These are phyloP conservation scores for Teunomyces pallodes DNA, from an alignment of 805 yeast species.

Conservation along the genomic window DNA sequence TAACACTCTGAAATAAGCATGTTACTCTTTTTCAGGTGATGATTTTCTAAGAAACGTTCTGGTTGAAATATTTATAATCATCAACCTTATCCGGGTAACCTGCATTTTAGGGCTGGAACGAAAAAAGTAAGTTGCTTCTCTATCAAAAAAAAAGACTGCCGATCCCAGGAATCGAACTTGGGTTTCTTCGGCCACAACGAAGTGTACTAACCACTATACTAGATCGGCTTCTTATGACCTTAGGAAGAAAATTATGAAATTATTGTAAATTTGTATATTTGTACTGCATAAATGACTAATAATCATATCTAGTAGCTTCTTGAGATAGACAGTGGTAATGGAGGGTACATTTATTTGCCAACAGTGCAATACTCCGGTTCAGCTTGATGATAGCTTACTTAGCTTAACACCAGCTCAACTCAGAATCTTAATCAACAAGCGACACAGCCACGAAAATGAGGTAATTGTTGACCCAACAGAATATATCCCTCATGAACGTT, in stretches of 20 bases:
- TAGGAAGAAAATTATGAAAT: neutral
- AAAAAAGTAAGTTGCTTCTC: neutral
- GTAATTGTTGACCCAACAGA: slow-evolving; percentile 26
- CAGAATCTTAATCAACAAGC: slow-evolving; percentile 53
- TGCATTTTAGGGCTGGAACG: neutral
- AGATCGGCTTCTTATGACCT: slow-evolving; percentile 32
- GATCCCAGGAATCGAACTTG: slow-evolving; percentile 53
- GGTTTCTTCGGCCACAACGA: slow-evolving; percentile 52
- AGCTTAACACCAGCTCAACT: slow-evolving; percentile 49
- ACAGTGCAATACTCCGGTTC: slow-evolving; percentile 58
- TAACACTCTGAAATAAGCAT: neutral
- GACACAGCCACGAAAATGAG: slow-evolving; percentile 13
- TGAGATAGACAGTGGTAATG: slow-evolving; percentile 1
- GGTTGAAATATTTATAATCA: neutral
- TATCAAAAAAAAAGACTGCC: slow-evolving; percentile 32
- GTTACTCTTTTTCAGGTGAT: neutral
- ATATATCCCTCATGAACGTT: slow-evolving; percentile 39
- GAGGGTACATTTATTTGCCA: slow-evolving; percentile 45
- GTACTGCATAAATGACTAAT: neutral
- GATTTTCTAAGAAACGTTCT: too few relatives aligned
- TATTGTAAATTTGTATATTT: neutral
- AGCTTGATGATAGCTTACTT: slow-evolving; percentile 48
- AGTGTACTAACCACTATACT: slow-evolving; percentile 50
- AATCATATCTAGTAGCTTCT: neutral
- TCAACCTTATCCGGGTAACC: neutral